phyloP scores from a whole-genome alignment of 2,329 filamentous ascomycete species.

The Beauveria varroae region DNA sequence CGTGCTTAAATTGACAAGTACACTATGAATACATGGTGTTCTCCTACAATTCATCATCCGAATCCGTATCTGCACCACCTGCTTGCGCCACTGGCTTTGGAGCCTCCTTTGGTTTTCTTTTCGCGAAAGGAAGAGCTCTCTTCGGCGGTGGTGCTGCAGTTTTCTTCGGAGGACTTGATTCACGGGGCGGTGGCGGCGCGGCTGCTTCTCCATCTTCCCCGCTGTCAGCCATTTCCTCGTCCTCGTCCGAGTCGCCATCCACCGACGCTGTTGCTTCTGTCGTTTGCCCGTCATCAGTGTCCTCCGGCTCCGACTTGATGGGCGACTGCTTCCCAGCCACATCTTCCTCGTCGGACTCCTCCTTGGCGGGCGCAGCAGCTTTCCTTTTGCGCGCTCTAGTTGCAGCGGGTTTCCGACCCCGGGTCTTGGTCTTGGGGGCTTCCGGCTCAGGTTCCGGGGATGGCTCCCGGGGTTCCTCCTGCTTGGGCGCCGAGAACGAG shows the following conservation, averaged over 20 bases:
- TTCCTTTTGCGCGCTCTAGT: conserved; percentile 47
- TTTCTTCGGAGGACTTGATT: conserved; percentile 14
- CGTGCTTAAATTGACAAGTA: neutral
- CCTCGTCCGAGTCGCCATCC: conserved; percentile 30
- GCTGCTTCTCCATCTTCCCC: neutral
- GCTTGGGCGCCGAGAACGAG: conserved; percentile 28
- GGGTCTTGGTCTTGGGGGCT: conserved; percentile 8
- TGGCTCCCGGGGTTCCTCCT: conserved; percentile 14
- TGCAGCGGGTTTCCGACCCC: conserved; percentile 19
- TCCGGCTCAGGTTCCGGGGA: conserved; percentile 16
- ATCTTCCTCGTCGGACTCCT: conserved; percentile 30
- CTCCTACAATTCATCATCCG: conserved; percentile 45
- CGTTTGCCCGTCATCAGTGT: conserved; percentile 32
- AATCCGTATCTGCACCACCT: conserved; percentile 37
- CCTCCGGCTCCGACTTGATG: conserved; percentile 26
- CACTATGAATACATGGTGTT: neutral
- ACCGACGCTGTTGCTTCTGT: conserved; percentile 35
- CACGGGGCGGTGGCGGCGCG: neutral
- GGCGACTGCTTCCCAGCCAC: conserved; percentile 42
- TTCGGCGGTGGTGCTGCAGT: conserved; percentile 26
- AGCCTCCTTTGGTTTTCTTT: conserved; percentile 23
- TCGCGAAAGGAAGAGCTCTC: conserved; percentile 38
- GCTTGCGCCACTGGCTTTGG: conserved; percentile 19
- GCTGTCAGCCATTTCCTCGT: conserved; percentile 27
- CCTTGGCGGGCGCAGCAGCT: conserved; percentile 28